Base-by-base conservation (phyloP, 805 yeast genomes). In the Candida tammaniensis region DNA sequence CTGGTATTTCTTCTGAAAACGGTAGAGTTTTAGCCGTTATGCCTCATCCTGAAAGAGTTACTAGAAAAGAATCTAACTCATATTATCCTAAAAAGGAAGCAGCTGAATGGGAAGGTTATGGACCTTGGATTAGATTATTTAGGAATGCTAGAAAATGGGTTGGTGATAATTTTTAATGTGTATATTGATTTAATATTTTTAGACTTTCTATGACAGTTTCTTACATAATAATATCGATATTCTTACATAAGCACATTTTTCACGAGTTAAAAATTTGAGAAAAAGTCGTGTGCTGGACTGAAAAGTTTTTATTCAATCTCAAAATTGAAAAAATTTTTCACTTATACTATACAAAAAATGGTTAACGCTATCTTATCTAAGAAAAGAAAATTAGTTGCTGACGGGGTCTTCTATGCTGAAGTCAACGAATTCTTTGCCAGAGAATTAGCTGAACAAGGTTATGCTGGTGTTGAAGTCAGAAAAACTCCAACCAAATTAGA, bases 401-500 rank as follows among this genome's bases (percentile, higher is more conserved):
- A 93, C 82, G 98, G 98, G 86, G 98, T 93, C 64, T 87, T 93
- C 82, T 93, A 83, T 95, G 98, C 98, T 74, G 98, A 93, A 80
- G 78, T 93, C 68, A 93, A 93, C 82, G 98, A 93, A 80, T 93
- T 93, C 93, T 93, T 93, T 88, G 87, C 97, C 82, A 91, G 98
- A 80, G 98, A 93, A 76, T 85, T 93, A 67, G 96, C 98, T 61
- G 98, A 93, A 80, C 96, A 93, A 77, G 98, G 98, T 70, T 93
- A 93, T 82, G 93, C 98, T 62, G 98, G 98, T 78, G 96, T 93
- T 65, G 98, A 93, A 78, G 96, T 93, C 71, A 86, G 98, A 79
- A 86, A 86, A 66, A 87, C 97, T 68, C 93, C 97, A 72, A 74
- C 91, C 78, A 89, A 86, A 82, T 88, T 95, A 66, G 98, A 93